These are phyloP conservation scores for Albugo candida DNA, from an alignment of 352 stramenopile species.

Conservation along the genomic window DNA sequence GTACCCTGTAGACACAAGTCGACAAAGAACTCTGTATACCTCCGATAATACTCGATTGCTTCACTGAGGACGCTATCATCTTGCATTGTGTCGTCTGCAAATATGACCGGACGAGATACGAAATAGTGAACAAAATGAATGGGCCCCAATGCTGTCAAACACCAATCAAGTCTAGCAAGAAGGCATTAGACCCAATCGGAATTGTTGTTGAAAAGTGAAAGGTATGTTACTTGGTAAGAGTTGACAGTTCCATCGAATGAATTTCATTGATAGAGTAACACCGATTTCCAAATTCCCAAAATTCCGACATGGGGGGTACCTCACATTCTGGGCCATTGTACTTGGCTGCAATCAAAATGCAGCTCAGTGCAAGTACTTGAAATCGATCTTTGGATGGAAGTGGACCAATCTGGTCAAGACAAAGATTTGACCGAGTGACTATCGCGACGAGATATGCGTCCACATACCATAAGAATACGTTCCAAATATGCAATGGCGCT, in stretches of 20 bases:
- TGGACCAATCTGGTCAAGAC: constrained; percentile 7
- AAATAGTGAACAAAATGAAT: constrained; percentile 73
- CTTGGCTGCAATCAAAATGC: constrained; percentile 65
- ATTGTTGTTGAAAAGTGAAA: neutral
- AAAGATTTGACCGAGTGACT: too few species aligned
- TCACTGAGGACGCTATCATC: constrained; percentile 51
- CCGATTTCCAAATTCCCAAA: constrained; percentile 71
- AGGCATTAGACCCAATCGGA: neutral
- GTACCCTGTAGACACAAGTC: constrained; percentile 53
- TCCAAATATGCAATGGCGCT: constrained; percentile 69
- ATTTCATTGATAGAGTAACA: constrained; percentile 76
- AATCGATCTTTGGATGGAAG: constrained; percentile 58
- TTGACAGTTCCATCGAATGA: constrained; percentile 43
- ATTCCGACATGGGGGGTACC: constrained; percentile 57
- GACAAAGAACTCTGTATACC: constrained; percentile 74
- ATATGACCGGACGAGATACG: constrained; percentile 55
- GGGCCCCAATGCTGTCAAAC: constrained; percentile 38
- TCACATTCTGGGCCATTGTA: constrained; percentile 60
- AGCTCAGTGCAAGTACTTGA: constrained; percentile 63
- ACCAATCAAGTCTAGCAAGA: constrained; percentile 38
- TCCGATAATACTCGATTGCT: constrained; percentile 56
- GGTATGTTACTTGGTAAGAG: constrained; percentile 20
- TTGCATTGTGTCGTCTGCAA: constrained; percentile 58
- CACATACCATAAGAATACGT: constrained; percentile 24
- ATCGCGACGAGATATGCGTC: too few species aligned